Evolutionary conservation across 345 rosid genomes (phyloP), one percentile per base, ranked within the genome.

Genomic region (Citrus reticulata): DNA sequence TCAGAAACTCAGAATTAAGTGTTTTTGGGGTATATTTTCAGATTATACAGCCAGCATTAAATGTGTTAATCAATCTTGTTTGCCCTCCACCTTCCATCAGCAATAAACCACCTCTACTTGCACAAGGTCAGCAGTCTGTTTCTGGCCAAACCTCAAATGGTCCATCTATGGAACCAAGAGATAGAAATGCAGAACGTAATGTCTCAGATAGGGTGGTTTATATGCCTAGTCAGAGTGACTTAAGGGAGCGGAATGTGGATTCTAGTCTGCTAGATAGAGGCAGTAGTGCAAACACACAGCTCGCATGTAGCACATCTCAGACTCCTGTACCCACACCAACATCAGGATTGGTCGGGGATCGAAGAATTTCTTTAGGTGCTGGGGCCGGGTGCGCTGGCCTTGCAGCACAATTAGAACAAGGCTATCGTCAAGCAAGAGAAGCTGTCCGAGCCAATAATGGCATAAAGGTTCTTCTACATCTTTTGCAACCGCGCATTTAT

Each of bases 301-400:
- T 91, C 46, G 32, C 72, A 69, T 78, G 88, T 79, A 70, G 78
- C 78, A 84, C 87, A 80, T 83, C 90, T 24, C 97, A 87, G 77
- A 86, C 91, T 49, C 89, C 98, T 85, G 74, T 82, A 78, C 85
- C 92, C 68, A 78, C 88, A 17, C 83, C 89, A 66, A 76, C 97
- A 51, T 96, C 98, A 61, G 94, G 99, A 78, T 87, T 96, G 87
- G 99, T 96, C 77, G 99, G 99, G 74, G 98, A 94, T 83, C 86
- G 97, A 54, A 91, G 98, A 81, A 96, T 96, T 86, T 94, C 91
- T 81, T 85, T 96, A 81, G 98, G 99, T 83, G 91, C 91, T 72
- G 99, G 97, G 77, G 91, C 99, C n/a, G 99, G 99, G 80, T 91
- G 88, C 79, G 97, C 99, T 68, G 99, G 99, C 72, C 97, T 96